Evolutionary conservation across 768 basidiomycete species (phyloP), one percentile per base, ranked within the genome.

Genomic region (Leccinum rimulosum): DNA sequence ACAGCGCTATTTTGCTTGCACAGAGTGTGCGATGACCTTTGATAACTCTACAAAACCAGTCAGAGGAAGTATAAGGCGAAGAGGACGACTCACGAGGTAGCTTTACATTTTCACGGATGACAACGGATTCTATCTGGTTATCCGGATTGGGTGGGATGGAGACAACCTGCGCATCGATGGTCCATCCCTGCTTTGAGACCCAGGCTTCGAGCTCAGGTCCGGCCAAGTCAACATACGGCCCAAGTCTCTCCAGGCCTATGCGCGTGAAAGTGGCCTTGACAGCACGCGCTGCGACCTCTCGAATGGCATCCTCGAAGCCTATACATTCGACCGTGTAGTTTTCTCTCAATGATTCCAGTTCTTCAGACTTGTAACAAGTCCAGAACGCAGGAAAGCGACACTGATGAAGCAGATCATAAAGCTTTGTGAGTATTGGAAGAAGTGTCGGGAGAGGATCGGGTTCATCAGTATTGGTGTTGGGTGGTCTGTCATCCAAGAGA

Each of bases 381-480:
- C 93, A 95, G 77, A 95, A 95, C 2, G 86, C 83, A 51, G 91
- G 87, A 79, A 95, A 95, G 57, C 90, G 86, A 75, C 93, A 94
- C 61, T 90, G 87, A 66, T 86, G 87, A 57, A 92, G 81, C 58
- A 91, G 81, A 65, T 79, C 81, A 71, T 87, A 82, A 47, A 95
- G 81, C 54, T 77, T 76, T 65, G 85, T 82, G 62, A 93, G 80
- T 54, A 84, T 71, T 54, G 91, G 87, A 35, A 93, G 81, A 61
- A 91, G 79, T 50, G 78, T 58, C 19, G 89, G 85, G 27, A 93
- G 80, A 53, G 91, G 92, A 79, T 93, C 91, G 28, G 89, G 88
- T 68, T 93, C 91, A 65, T 93, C 91, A 11, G 85, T 75, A 64
- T 79, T 80, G 47, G 80, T 59, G 59, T 74, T 84, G 52, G 75